Evolutionary conservation across 129 eudicot species (phyloP), one percentile per base, ranked within the genome.

Genomic region (Pseudognaphalium luteoalbum): DNA sequence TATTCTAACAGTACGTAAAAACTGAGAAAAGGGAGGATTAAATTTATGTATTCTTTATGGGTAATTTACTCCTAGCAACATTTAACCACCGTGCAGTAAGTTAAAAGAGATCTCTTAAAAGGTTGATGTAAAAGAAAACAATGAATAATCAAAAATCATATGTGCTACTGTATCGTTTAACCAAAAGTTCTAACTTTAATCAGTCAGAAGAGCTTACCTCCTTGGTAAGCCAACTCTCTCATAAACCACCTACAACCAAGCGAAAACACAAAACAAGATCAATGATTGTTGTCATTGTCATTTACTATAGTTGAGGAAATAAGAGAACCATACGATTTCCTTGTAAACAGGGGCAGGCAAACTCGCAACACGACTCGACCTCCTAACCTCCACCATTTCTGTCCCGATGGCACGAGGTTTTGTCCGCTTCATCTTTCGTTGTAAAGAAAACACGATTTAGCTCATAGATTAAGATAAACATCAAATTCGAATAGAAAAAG

Each of bases 381-480:
- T 88, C 82, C 98, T 85, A n/a, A 94, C 98, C 72, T 86, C 83
- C 63, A 94, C 93, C 70, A 91, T 68, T 85, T 88, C 86, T 62
- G 85, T 94, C 52, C 85, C 80, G 11, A 77, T 61, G 2, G 59
- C 82, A n/a, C 93, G 90, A 67, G 97, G 89, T 71, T 82, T 89
- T 16, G 81, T 67, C 67, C 75, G 74, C 81, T 89, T 94, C 90
- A 85, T 85, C 98, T 90, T 76, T 72, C 37, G 59, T 72, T 42
- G 35, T 72, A 59, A 5, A 39, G 16, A 58, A 35, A 69, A 56
- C 22, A 62, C 30, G 35, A 5, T 63, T 72, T 52, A 72, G 19
- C 5, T 63, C 68, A 22, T 62, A 5, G 6, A 42, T 60, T 10
- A 0, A 22, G 11, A 59, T 11, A 9, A 70, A 19, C 21, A 2